phyloP scores from a whole-genome alignment of 768 basidiomycete species.

The Solioccasus polychromus region DNA sequence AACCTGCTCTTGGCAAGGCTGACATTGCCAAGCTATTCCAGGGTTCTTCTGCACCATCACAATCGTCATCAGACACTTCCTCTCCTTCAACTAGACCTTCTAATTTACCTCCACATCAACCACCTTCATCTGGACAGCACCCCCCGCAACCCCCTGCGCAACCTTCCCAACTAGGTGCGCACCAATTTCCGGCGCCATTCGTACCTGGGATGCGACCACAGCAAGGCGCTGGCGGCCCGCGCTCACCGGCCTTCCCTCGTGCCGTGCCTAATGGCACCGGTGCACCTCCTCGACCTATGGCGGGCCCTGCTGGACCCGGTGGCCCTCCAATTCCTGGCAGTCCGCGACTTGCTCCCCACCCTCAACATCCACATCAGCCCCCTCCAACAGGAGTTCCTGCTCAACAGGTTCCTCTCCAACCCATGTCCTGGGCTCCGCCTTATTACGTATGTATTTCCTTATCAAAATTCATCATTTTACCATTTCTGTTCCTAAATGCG shows the following conservation, averaged over 20 bases:
- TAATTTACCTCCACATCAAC: slow-evolving; percentile 47
- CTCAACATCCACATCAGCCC: slow-evolving; percentile 45
- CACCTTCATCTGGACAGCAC: slow-evolving; percentile 36
- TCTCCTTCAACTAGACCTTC: slow-evolving; percentile 57
- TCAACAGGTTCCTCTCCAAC: slow-evolving; percentile 39
- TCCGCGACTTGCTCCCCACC: slow-evolving; percentile 61
- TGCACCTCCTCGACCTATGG: slow-evolving; percentile 45
- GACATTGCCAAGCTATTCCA: slow-evolving; percentile 44
- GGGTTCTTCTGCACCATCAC: slow-evolving; percentile 39
- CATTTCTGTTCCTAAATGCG: slow-evolving; percentile 1
- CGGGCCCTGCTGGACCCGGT: slow-evolving; percentile 48
- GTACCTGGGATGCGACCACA: slow-evolving; percentile 48
- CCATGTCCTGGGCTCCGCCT: slow-evolving; percentile 40
- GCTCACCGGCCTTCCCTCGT: slow-evolving; percentile 66
- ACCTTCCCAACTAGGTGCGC: slow-evolving; percentile 42
- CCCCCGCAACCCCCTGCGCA: slow-evolving; percentile 37
- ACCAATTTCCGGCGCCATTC: slow-evolving; percentile 46
- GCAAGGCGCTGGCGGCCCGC: slow-evolving; percentile 50
- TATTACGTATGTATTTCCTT: slow-evolving; percentile 56
- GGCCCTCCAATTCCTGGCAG: slow-evolving; percentile 55
- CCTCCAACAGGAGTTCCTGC: slow-evolving; percentile 53
- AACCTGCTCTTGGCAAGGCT: slow-evolving; percentile 32
- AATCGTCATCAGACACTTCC: slow-evolving; percentile 50
- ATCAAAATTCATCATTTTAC: neutral
- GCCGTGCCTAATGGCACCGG: slow-evolving; percentile 60